Conservation (phyloP, 306 rosid genomes). For the Gynostemma pentaphyllum region DNA sequence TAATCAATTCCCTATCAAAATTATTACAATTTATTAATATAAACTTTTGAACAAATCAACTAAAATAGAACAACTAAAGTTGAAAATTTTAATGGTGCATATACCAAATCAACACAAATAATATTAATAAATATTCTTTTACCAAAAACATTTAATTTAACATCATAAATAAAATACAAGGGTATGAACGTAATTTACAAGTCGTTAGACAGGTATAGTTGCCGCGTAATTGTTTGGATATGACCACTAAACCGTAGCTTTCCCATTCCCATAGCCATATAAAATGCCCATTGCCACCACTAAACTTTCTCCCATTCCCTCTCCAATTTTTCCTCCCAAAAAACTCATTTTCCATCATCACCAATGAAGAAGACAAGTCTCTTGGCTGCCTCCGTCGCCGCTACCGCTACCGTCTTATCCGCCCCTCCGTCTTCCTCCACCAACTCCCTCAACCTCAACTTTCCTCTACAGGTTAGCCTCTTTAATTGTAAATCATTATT, state of each 20-base stretch:
- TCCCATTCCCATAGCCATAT: not conserved
- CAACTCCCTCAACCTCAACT: not conserved
- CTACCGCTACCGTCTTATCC: constrained; percentile 25
- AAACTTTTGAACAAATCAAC: too few species aligned
- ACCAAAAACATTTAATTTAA: not conserved
- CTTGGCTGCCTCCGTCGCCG: constrained; percentile 29
- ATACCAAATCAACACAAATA: too few species aligned
- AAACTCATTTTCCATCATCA: not conserved
- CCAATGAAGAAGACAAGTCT: constrained; percentile 31
- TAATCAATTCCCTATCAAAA: too few species aligned
- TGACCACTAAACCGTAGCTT: not conserved
- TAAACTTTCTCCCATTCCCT: constrained; percentile 11
- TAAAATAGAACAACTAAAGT: too few species aligned
- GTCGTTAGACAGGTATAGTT: not conserved
- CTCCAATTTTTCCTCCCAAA: constrained; percentile 1
- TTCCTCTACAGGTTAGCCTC: constrained; percentile 22
- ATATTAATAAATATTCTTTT: too few species aligned
- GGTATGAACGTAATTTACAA: constrained; percentile 7
- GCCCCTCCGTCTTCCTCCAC: constrained; percentile 11
- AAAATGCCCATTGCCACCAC: not conserved
- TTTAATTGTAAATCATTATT: too few species aligned
- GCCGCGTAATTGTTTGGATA: constrained; percentile 18
- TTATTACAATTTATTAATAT: too few species aligned
- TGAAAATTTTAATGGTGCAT: too few species aligned
- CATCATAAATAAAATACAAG: not conserved